Evolutionary conservation across 148 eudicot genomes (phyloP), one percentile per base, ranked within the genome.

Genomic region (Talinum fruticosum): DNA sequence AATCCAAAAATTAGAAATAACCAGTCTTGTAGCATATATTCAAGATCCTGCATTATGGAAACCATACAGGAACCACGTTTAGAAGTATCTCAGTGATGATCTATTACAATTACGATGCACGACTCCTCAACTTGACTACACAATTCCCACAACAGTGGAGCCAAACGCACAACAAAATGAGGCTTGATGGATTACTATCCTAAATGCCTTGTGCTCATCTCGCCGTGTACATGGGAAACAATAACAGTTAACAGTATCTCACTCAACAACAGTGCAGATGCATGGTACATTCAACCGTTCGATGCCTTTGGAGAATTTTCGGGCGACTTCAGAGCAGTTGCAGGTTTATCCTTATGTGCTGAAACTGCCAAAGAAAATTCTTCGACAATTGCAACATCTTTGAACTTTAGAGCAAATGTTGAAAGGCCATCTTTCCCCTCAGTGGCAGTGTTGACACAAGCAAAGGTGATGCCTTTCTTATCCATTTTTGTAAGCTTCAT

Each of bases 401-500:
- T 96, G 77, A 96, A 93, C 89, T 96, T 96, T 82, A 96, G 75
- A 19, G 97, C 99, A 82, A 90, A 85, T 26, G 99, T 93, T 29
- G 90, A 85, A 62, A 96, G 86, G 38, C 91, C 85, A 23, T 88
- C 90, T 64, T 91, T 90, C 73, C 86, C 92, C 77, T 96, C 99
- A 10, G 85, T 77, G 51, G 91, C 85, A 61, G 85, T 90, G 76
- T 96, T 96, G 64, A 93, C 82, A 80, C 99, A 93, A 5, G 97
- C 95, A 89, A 96, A 96, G 1, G 97, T 91, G 78, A 96, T 78
- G 44, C 97, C 99, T 80, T 86, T 93, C 81, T 96, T 96, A 45
- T 96, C 99, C 97, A 96, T 96, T 79, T 86, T 88, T 10, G 99
- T 75, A 37, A 96, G 91, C 90, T 93, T 96, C 97, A 96, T 90